Percentiles rank a stretch among this genome's conserved stretches.
Conservation (phyloP, 1,284 basidiomycete genomes). For the Ustilago lituana region DNA sequence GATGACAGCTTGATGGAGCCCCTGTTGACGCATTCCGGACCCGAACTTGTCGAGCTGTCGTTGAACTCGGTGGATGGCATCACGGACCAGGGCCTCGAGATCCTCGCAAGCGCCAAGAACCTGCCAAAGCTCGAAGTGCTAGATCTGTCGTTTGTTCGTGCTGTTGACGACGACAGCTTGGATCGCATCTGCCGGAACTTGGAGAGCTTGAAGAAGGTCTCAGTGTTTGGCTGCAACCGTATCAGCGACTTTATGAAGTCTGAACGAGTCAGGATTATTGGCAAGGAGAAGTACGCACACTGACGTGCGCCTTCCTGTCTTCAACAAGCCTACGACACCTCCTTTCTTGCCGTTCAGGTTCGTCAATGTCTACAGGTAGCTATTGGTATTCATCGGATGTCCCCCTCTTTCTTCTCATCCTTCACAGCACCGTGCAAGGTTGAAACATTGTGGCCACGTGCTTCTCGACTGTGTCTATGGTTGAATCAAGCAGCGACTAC, state of each 20-base stretch:
- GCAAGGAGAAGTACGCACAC: slow-evolving; percentile 53
- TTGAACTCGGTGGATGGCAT: slow-evolving; percentile 81
- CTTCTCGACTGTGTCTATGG: too few relatives aligned
- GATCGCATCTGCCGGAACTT: slow-evolving; percentile 72
- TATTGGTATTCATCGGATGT: too few relatives aligned
- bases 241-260: slow-evolving; percentile 51
- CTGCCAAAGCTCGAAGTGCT: slow-evolving; percentile 72
- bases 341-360: too few relatives aligned
- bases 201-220: slow-evolving; percentile 54
- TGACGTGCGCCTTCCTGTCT: neutral
- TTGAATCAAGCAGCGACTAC: too few relatives aligned
- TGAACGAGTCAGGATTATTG: slow-evolving; percentile 54
- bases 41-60: slow-evolving; percentile 74
- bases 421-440: too few relatives aligned
- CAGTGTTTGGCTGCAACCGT: slow-evolving; percentile 67
- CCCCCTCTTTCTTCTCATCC: too few relatives aligned
- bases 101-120: slow-evolving; percentile 68
- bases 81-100: slow-evolving; percentile 72
- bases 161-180: slow-evolving; percentile 83
- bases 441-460: too few relatives aligned
- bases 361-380: neutral
- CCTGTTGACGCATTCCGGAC: slow-evolving; percentile 78
- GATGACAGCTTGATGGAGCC: slow-evolving; percentile 73
- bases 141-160: slow-evolving; percentile 87
- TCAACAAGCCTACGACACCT: too few relatives aligned